Base-by-base conservation (phyloP, 1,139 yeast species). In the Suhomyces panamericanus region DNA sequence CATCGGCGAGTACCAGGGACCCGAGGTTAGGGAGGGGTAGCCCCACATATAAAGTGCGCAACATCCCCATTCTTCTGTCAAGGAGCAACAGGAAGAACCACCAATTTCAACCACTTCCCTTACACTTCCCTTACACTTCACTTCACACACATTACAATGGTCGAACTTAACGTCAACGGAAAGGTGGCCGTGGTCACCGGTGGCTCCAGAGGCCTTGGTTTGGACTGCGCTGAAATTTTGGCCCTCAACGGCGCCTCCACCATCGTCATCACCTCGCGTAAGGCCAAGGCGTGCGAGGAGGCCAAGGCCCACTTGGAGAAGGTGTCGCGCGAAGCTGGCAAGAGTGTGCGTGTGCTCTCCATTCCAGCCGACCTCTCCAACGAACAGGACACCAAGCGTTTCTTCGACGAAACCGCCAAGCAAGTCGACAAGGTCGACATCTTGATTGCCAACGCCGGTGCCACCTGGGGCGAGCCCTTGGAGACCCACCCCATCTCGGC, bases 401-500 rank as follows among this genome's bases (percentile, higher is more conserved):
- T 86, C 53, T 68, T 58, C 43, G 64, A 70, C 8, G 75, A 71
- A 38, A 78, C 81, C 26, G 50, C 64, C 32, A 63, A 66, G 47
- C 66, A 64, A 35, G 74, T 74, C 16, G 65, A 66, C 32, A 70
- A 73, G 56, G 73, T 84, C 29, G 82, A 86, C 58, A 83, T 86
- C 49, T 70, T 86, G 50, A 71, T 84, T 55, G 89, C 91, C 48
- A 86, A 86, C 56, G 93, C 93, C 12, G 95, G 95, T 39, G 90
- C 91, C 10, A 68, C 85, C 13, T 86, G 93, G 93, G 93, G 91
- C 28, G 85, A 82, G 5, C 78, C 77, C 27, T 66, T 85, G 46
- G 83, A 73, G 36, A 68, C 68, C 5, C 91, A 85, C 58, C 82
- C 88, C 1, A 81, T 81, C 35, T 50, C 66, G 4, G 90, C 88